Evolutionary conservation across 495 filamentous ascomycete species (phyloP), one percentile per base, ranked within the genome.

Genomic region (Aspergillus saccharolyticus): DNA sequence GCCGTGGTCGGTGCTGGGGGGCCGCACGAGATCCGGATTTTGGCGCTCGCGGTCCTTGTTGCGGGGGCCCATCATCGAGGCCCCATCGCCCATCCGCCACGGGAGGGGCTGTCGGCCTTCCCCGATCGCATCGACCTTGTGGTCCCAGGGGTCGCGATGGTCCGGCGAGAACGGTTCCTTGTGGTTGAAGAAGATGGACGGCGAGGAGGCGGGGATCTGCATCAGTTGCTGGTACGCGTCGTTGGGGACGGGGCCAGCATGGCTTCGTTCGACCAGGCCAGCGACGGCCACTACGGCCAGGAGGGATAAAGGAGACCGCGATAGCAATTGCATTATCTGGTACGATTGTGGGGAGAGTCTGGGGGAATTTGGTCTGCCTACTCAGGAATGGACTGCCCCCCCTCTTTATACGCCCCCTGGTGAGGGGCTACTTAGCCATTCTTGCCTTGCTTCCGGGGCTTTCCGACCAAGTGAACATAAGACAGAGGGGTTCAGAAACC

Each of bases 1-100:
- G 45, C 85, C 85, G 63, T 79, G 78, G 57, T 88, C 85, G 9
- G 85, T 88, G 61, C 77, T 81, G 0, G 85, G 84, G 22, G 85
- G 84, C 9, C 85, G 77, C 16, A 88, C 75, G 20, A 86, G 66
- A 66, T 87, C 85, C 0, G 85, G 84, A 58, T 78, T 82, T 71
- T 87, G 80, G 44, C 81, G 76, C 18, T 84, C 80, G 14, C 86
- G 81, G 18, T 80, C 81, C 43, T 61, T 68, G 65, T 89, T 89
- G 61, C 82, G 81, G 2, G 86, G 86, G 10, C 86, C 86, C 50
- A 87, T 68, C 4, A 88, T 77, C 4, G 74, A 81, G 1, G 83
- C 74, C 42, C 86, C 86, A 12, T 80, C 56, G 46, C 85, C 85
- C 63, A 87, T 87, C 19, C 86, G 80, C 66, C 77, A 86, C 2